These are phyloP conservation scores for Malassezia pachydermatis DNA, from an alignment of 1,284 basidiomycete genomes.

Conservation along the genomic window DNA sequence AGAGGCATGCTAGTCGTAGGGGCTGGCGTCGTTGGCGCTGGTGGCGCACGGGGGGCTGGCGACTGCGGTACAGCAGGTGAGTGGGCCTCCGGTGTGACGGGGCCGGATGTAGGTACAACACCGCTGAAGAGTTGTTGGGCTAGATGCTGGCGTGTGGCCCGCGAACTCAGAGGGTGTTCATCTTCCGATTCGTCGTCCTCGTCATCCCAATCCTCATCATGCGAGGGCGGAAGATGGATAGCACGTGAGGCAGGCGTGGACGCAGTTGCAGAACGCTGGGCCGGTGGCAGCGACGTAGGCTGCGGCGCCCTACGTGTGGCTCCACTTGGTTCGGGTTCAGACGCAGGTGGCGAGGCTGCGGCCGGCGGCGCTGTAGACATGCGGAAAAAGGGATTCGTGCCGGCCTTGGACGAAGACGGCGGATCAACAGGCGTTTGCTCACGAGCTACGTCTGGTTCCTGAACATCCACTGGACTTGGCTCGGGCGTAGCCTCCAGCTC, in stretches of 20 bases:
- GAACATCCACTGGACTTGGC: neutral
- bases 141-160: slow-evolving; percentile 42
- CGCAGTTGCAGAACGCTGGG: slow-evolving; percentile 22
- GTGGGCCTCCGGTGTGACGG: slow-evolving; percentile 20
- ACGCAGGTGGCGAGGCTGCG: neutral
- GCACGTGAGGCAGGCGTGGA: slow-evolving; percentile 18
- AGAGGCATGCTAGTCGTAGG: slow-evolving; percentile 32
- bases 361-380: neutral
- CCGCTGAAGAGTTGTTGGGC: slow-evolving; percentile 45
- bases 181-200: slow-evolving; percentile 44
- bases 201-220: slow-evolving; percentile 44
- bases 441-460: neutral
- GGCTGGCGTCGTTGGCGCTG: slow-evolving; percentile 44
- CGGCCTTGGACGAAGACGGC: slow-evolving; percentile 11
- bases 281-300: slow-evolving; percentile 1
- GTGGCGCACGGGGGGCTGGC: slow-evolving; percentile 28
- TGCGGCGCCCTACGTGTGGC: neutral
- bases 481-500: slow-evolving; percentile 19
- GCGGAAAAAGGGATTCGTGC: neutral
- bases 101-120: slow-evolving; percentile 33
- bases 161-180: slow-evolving; percentile 36
- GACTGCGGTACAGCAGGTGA: too few relatives aligned
- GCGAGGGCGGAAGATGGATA: slow-evolving; percentile 30
- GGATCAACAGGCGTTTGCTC: neutral
- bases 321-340: neutral